A percentile compares a stretch with the other conserved stretches of the same genome.
Evolutionary conservation across 2,329 filamentous ascomycete genomes (phyloP).

Genomic region (Fusarium odoratissimum): DNA sequence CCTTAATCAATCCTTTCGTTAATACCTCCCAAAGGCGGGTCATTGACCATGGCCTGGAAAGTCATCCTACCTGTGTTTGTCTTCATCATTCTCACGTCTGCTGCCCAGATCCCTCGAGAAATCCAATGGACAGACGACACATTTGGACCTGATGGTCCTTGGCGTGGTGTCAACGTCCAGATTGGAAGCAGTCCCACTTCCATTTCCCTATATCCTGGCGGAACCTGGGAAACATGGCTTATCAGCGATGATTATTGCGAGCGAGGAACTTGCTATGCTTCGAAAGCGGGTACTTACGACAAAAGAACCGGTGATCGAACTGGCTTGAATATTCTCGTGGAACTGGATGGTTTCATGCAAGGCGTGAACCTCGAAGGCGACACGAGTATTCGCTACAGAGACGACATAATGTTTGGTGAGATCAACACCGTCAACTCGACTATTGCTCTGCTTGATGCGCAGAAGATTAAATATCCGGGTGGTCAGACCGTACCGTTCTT

Average conservation of each 20-base stretch:
- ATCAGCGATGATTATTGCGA: conserved; percentile 7
- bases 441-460: not conserved
- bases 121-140: conserved; percentile 8
- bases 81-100: not conserved
- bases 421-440: not conserved
- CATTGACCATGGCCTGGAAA: not conserved
- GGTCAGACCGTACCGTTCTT: not conserved
- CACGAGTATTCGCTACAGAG: not conserved
- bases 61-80: not conserved
- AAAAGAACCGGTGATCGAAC: not conserved
- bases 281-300: conserved; percentile 5
- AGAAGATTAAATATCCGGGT: conserved; percentile 7
- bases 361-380: not conserved
- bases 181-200: not conserved
- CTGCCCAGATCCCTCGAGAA: not conserved
- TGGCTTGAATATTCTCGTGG: not conserved
- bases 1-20: not conserved
- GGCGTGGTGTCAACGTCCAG: not conserved
- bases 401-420: not conserved
- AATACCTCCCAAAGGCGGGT: not conserved
- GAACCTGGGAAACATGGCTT: conserved; percentile 12
- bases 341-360: not conserved
- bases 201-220: conserved; percentile 5
- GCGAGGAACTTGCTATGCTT: conserved; percentile 2
- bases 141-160: conserved; percentile 13